Evolutionary conservation across 345 rosid genomes (phyloP).

Genomic region (Alliaria petiolata): DNA sequence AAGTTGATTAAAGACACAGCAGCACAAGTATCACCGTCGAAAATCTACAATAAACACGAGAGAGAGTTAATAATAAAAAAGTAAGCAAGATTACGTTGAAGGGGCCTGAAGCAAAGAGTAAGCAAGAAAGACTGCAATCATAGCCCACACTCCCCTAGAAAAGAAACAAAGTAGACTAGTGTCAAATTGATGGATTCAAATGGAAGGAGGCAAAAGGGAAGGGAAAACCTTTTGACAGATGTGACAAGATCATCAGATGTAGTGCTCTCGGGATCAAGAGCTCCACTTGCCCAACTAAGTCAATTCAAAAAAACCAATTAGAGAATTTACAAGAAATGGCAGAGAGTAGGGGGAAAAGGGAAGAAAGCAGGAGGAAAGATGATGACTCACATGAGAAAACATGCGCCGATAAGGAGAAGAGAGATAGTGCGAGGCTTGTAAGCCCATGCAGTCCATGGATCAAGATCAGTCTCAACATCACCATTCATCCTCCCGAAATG

Average conservation of each 20-base stretch:
- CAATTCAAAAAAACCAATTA: slow-evolving; percentile 11
- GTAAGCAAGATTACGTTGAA: slow-evolving; percentile 64
- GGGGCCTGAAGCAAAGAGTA: slow-evolving; percentile 98
- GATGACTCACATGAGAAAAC: slow-evolving; percentile 90
- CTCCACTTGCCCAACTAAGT: slow-evolving; percentile 95
- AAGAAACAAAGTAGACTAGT: slow-evolving; percentile 19
- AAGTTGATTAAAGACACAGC: slow-evolving; percentile 13
- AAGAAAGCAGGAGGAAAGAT: neutral
- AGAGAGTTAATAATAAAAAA: neutral
- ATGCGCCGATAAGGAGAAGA: slow-evolving; percentile 84
- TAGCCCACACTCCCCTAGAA: slow-evolving; percentile 93
- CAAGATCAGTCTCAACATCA: slow-evolving; percentile 53
- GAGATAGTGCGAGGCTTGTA: slow-evolving; percentile 93
- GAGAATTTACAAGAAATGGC: neutral
- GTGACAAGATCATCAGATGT: slow-evolving; percentile 68
- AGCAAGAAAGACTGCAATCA: slow-evolving; percentile 96
- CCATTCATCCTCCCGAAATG: slow-evolving; percentile 54
- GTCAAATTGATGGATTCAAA: slow-evolving; percentile 18
- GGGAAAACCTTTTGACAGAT: slow-evolving; percentile 82
- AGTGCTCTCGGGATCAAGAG: slow-evolving; percentile 77
- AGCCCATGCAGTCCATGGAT: slow-evolving; percentile 99
- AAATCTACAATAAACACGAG: neutral
- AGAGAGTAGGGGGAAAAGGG: no score
- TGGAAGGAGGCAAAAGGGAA: neutral
- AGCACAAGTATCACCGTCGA: slow-evolving; percentile 8